Conservation (phyloP, 1,284 basidiomycete species). For the Tilletia walkeri region DNA sequence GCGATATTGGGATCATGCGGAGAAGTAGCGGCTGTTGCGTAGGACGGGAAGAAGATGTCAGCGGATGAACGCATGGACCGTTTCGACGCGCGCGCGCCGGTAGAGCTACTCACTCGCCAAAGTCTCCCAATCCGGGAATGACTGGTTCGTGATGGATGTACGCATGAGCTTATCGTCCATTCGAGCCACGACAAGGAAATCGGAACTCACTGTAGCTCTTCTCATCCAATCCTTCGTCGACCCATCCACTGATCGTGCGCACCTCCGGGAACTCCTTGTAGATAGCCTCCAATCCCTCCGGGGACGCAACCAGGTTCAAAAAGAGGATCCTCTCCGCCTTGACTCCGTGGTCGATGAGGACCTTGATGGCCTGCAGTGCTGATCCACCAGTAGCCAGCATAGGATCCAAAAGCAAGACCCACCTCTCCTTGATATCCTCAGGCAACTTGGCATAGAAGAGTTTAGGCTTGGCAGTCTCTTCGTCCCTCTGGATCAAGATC, state of each 20-base stretch:
- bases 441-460: slow-evolving; percentile 73
- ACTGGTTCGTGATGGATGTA: neutral
- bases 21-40: slow-evolving; percentile 8
- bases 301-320: slow-evolving; percentile 89
- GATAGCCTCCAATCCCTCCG: slow-evolving; percentile 84
- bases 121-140: slow-evolving; percentile 6
- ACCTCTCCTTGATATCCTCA: slow-evolving; percentile 84
- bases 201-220: slow-evolving; percentile 55
- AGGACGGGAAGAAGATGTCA: neutral
- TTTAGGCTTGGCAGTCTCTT: slow-evolving; percentile 51
- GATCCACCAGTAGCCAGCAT: slow-evolving; percentile 97
- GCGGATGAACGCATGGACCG: neutral
- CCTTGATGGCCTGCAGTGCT: slow-evolving; percentile 94
- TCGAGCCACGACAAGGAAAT: slow-evolving; percentile 13
- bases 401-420: slow-evolving; percentile 90
- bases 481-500: slow-evolving; percentile 58
- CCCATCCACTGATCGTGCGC: slow-evolving; percentile 88
- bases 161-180: neutral
- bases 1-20: neutral
- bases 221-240: slow-evolving; percentile 91
- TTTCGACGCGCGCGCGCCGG: neutral
- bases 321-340: slow-evolving; percentile 80
- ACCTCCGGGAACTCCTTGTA: slow-evolving; percentile 75
- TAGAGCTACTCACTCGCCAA: slow-evolving; percentile 10
- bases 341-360: slow-evolving; percentile 85